Evolutionary conservation across 495 filamentous ascomycete genomes (phyloP).

Genomic region (Xylaria telfairii): DNA sequence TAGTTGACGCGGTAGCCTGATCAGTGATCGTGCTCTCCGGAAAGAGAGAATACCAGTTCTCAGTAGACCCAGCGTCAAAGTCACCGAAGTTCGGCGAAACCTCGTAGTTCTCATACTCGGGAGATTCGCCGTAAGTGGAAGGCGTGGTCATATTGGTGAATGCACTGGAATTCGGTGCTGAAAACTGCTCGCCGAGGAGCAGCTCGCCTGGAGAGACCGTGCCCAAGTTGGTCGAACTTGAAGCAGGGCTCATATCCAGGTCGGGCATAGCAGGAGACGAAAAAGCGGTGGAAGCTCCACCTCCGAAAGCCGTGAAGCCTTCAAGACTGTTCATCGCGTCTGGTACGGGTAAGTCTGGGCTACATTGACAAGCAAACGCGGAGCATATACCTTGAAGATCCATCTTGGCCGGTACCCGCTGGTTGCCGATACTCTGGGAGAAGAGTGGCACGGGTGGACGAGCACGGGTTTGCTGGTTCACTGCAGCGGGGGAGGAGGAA

Average conservation of each 20-base stretch:
- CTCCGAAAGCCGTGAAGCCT: conserved; percentile 59
- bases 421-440: conserved; percentile 53
- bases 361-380: conserved; percentile 25
- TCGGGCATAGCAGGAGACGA: conserved; percentile 60
- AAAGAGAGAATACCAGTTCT: conserved; percentile 73
- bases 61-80: conserved; percentile 45
- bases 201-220: conserved; percentile 90
- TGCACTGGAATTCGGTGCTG: conserved; percentile 81
- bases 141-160: conserved; percentile 88
- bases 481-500: conserved; percentile 51
- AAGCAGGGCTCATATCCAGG: conserved; percentile 45
- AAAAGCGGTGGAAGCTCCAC: conserved; percentile 55
- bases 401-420: conserved; percentile 52
- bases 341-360: conserved; percentile 49
- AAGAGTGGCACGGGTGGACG: conserved; percentile 62
- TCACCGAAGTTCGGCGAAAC: conserved; percentile 74
- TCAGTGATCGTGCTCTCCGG: conserved; percentile 46
- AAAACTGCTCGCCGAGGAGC: conserved; percentile 68
- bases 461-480: conserved; percentile 54
- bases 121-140: conserved; percentile 75
- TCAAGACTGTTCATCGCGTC: conserved; percentile 55
- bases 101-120: conserved; percentile 71
- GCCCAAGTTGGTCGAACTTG: conserved; percentile 57
- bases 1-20: conserved; percentile 39
- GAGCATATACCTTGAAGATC: conserved; percentile 50